phyloP scores from a whole-genome alignment of 768 basidiomycete species.

The Tulasnella sp. region DNA sequence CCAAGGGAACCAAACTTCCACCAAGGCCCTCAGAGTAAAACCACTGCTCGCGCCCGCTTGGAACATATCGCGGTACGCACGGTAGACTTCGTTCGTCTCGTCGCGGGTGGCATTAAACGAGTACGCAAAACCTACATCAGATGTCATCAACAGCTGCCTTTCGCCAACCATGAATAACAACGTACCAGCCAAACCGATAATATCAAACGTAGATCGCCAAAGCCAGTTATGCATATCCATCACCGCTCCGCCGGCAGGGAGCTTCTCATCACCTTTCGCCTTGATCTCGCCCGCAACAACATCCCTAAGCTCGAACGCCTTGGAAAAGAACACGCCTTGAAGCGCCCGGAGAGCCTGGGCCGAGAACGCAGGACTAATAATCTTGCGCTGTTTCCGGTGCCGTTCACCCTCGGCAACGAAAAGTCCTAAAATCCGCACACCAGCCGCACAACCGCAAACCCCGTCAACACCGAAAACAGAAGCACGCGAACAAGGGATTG shows the following conservation, averaged over 20 bases:
- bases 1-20: conserved; percentile 51
- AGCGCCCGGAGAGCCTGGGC: conserved; percentile 38
- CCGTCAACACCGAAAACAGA: too few relatives aligned
- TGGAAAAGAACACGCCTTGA: conserved; percentile 45
- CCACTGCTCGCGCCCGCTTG: conserved; percentile 28
- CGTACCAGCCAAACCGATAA: conserved; percentile 56
- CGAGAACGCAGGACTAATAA: conserved; percentile 43
- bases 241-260: conserved; percentile 43
- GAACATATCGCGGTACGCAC: conserved; percentile 67
- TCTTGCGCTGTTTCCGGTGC: conserved; percentile 24
- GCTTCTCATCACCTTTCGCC: not conserved
- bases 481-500: not conserved
- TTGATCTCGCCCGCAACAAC: conserved; percentile 27
- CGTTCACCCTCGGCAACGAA: conserved; percentile 11
- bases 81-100: conserved; percentile 63
- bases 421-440: conserved; percentile 4
- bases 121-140: conserved; percentile 48
- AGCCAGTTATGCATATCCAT: conserved; percentile 35
- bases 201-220: conserved; percentile 56
- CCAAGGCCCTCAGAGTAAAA: conserved; percentile 31
- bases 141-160: conserved; percentile 13
- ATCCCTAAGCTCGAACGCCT: conserved; percentile 44
- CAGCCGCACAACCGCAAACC: too few relatives aligned
- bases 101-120: conserved; percentile 72
- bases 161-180: not conserved